A percentile compares a stretch with the other conserved stretches of the same genome.
Conservation (phyloP, 805 yeast genomes). For the Cyberlindnera lachancei region DNA sequence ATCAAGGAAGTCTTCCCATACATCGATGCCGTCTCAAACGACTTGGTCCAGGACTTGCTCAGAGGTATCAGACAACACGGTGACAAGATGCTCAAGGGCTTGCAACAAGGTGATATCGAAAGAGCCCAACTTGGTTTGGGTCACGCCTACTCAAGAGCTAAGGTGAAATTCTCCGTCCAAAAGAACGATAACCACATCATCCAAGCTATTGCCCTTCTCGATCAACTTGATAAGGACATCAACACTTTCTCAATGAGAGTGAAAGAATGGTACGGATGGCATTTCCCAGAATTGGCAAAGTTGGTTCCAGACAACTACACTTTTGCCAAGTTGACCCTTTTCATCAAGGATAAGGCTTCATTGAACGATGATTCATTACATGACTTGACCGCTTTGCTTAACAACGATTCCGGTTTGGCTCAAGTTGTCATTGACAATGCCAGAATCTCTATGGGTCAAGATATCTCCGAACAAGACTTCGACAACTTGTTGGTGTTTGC, state of each 20-base stretch:
- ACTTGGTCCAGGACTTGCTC: constrained; percentile 87
- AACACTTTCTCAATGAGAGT: constrained; percentile 98
- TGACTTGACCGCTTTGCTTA: constrained; percentile 76
- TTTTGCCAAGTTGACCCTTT: constrained; percentile 80
- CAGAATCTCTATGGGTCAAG: constrained; percentile 98
- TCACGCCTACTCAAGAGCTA: constrained; percentile 98
- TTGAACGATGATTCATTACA: constrained; percentile 77
- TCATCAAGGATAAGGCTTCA: constrained; percentile 81
- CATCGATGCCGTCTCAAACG: constrained; percentile 86
- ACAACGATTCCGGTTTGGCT: constrained; percentile 85
- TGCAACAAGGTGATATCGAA: constrained; percentile 92
- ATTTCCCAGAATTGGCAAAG: constrained; percentile 94
- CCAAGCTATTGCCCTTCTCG: constrained; percentile 95
- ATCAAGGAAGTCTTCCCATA: constrained; percentile 86
- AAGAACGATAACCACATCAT: constrained; percentile 98
- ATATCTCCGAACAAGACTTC: constrained; percentile 92
- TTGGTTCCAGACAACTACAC: constrained; percentile 97
- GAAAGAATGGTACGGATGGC: constrained; percentile 99
- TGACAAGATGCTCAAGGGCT: constrained; percentile 78
- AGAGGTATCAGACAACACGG: constrained; percentile 94
- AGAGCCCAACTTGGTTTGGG: constrained; percentile 98
- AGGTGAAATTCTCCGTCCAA: constrained; percentile 97
- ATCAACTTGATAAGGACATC: constrained; percentile 93
- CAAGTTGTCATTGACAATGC: constrained; percentile 91
- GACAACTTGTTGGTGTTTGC: constrained; percentile 87